Evolutionary conservation across 192 early-diverging fungal species (phyloP).

Genomic region (Podila horticola): DNA sequence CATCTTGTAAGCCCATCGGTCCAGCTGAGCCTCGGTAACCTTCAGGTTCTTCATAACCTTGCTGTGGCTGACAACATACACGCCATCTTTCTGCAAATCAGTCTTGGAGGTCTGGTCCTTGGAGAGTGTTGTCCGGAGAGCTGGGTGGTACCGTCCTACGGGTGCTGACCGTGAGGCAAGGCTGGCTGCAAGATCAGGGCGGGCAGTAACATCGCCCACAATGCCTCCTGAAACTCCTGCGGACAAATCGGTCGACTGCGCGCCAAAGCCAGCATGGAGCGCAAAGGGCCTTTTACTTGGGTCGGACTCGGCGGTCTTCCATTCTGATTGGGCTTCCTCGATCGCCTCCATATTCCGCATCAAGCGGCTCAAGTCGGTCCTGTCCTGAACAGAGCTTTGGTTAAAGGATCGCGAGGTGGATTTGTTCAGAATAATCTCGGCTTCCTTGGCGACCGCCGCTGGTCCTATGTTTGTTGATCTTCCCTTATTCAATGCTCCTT

Average conservation of each 20-base stretch:
- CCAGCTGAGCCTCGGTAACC: constrained; percentile 35
- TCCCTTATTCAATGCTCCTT: constrained; percentile 8
- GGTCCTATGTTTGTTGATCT: constrained; percentile 5
- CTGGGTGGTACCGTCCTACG: constrained; percentile 29
- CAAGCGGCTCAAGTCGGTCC: constrained; percentile 22
- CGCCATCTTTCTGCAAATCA: constrained; percentile 45
- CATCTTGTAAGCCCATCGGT: constrained; percentile 44
- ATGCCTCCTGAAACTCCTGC: neutral
- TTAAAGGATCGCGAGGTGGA: constrained; percentile 42
- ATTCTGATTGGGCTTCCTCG: constrained; percentile 33
- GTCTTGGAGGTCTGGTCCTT: constrained; percentile 49
- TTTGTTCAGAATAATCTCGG: constrained; percentile 42
- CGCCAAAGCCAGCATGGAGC: constrained; percentile 21
- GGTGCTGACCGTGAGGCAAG: constrained; percentile 18
- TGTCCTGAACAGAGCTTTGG: constrained; percentile 27
- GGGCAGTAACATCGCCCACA: constrained; percentile 11
- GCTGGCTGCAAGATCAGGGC: constrained; percentile 22
- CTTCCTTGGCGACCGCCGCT: constrained; percentile 27
- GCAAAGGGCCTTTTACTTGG: constrained; percentile 29
- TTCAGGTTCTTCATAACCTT: constrained; percentile 48
- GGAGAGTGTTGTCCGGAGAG: constrained; percentile 42
- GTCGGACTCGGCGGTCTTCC: constrained; percentile 28
- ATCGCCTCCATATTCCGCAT: constrained; percentile 45
- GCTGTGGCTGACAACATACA: constrained; percentile 33
- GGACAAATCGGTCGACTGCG: constrained; percentile 22